Base-by-base conservation (phyloP, 768 basidiomycete species). In the Suillus ampliporus region DNA sequence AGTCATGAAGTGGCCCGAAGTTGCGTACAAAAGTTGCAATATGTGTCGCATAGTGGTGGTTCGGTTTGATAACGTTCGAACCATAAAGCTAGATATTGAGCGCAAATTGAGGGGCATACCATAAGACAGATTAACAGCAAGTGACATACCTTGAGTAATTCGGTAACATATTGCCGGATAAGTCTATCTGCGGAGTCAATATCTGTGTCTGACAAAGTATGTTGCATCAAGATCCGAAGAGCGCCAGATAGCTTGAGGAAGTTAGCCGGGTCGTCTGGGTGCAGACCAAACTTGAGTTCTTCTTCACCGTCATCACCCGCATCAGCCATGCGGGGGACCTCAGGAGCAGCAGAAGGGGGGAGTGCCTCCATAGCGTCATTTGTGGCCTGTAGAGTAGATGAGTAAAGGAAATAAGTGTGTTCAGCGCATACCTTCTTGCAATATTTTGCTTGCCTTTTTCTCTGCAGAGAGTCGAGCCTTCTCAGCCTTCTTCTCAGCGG, bases 181-280 rank as follows among this genome's bases (percentile, higher is more conserved):
- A 76, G 64, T 0, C 2, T 23, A 47, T 74, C 69, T 4, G 69
- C 64, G 0, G 50, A 8, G 10, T 37, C 14, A 2, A 72, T 28
- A 0, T 68, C 63, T 1, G 65, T 54, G 2, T 54, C 63, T 0
- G 46, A 58, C 15, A 74, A 48, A 1, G 23, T 50, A 26, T 43
- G 46, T 3, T 19, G 17, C 10, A 67, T 52, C 7, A 72, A 57
- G 2, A 73, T 56, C 1, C 58, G 50, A 1, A 74, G 40, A 0
- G 67, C 66, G 2, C 35, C 19, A 8, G 51, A 70, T 2, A 74
- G 61, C 56, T 70, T 72, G 15, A 70, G 61, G 44, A 74, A 71
- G 43, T 72, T 69, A 1, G 7, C 34, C 1, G 68, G 65, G 59
- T 71, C 67, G 15, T 66, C 63, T 2, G 67, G 66, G 34, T 69